A percentile compares a stretch with the other conserved stretches of the same genome.
phyloP scores from a whole-genome alignment of 2,329 filamentous ascomycete genomes.

The Pseudocercospora eumusae region DNA sequence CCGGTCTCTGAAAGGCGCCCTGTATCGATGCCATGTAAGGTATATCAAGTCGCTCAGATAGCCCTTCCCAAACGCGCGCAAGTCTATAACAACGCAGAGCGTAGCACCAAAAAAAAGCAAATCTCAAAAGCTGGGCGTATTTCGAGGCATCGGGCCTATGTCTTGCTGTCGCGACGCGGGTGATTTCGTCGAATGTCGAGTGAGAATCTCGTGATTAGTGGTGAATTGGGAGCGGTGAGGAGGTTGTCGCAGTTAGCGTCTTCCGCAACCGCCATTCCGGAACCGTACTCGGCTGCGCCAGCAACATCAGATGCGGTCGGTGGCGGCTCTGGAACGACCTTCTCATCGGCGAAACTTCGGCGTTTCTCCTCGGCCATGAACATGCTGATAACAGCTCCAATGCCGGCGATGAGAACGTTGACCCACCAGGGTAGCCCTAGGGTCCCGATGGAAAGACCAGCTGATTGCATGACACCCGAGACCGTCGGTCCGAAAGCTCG shows the following conservation, averaged over 20 bases:
- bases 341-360: conserved; percentile 33
- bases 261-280: conserved; percentile 30
- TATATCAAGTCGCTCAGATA: conserved; percentile 27
- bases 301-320: conserved; percentile 28
- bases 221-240: conserved; percentile 34
- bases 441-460: conserved; percentile 76
- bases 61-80: conserved; percentile 18
- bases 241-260: conserved; percentile 34
- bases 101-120: neutral
- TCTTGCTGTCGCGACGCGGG: conserved; percentile 27
- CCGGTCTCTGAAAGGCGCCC: conserved; percentile 5
- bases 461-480: conserved; percentile 80
- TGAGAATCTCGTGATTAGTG: conserved; percentile 32
- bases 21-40: conserved; percentile 23
- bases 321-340: conserved; percentile 23
- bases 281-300: conserved; percentile 26
- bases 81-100: conserved; percentile 19
- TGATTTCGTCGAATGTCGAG: conserved; percentile 28
- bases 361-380: conserved; percentile 57
- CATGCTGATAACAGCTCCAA: conserved; percentile 73
- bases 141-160: conserved; percentile 25
- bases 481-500: conserved; percentile 86
- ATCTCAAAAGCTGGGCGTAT: conserved; percentile 5
- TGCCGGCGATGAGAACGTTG: conserved; percentile 71
- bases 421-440: conserved; percentile 94